Base-by-base conservation (phyloP, 371 early-diverging fungal species). In the Syncephalastrum racemosum region DNA sequence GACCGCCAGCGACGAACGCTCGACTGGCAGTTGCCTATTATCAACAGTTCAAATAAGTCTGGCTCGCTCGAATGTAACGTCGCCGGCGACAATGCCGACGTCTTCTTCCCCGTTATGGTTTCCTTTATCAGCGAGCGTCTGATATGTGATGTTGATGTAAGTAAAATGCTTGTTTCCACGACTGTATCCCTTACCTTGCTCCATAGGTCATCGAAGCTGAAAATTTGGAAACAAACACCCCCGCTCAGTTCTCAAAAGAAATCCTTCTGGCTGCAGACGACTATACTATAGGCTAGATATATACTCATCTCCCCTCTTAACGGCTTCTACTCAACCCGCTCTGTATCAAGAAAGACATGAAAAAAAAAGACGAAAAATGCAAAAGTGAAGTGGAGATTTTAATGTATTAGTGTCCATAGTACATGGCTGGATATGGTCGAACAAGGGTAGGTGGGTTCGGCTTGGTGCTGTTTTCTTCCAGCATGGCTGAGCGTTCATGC, bases 21-120 rank as follows among this genome's bases (percentile, higher is more conserved):
- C 51, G 86, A 91, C 45, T 98, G 98, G 98, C 87, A 90, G 62
- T 66, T 98, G 10, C 90, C 94, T 16, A 67, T 86, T 14, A 90
- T 98, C 54, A 89, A 91, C 60, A 67, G 77, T 31, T 77, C 81
- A 53, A 90, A 89, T 70, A 76, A 79, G 46, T 83, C 85, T 20
- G 96, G 96, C 24, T 81, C 84, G 14, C 72, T 98, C 47, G 96
- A 96, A 61, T 98, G 96, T 73, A 86, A 73, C 50, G 86, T 93
- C 16, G 73, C 81, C 18, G 88, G 89, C 22, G 90, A 91, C 51
- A 90, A 96, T 59, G 84, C 86, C 13, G 85, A 84, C 43, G 84
- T 71, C 2, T 93, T 93, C 78, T 97, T 93, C 92, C 98, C 98
- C 3, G 94, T 96, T 24, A 56, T 71, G 20, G 91, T 92, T 6